Base-by-base conservation (phyloP, 306 rosid genomes). In the Acacia confusa region DNA sequence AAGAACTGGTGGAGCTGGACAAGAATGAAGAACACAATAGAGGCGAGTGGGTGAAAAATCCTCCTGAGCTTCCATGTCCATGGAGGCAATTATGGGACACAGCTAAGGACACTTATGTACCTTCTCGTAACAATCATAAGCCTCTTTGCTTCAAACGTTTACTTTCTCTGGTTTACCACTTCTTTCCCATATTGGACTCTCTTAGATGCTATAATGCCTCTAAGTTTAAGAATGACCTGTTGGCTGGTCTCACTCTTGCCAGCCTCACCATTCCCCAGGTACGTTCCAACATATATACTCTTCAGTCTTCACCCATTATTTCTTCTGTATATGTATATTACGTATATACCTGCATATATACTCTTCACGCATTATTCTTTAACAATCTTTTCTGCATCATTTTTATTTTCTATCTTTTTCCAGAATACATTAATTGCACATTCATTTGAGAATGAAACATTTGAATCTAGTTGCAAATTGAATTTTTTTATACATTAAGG, bases 201-300 rank as follows among this genome's bases (percentile, higher is more conserved):
- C 79, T 88, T 25, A 84, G 82, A 50, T 80, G 63, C 36, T 94
- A 94, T 81, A 84, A 45, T 12, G 44, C 36, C 0, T 44, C 61
- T 2, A 90, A 82, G 71, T 83, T 92, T 70, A 90, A 77, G 76
- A 79, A 80, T 16, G 97, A 92, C 70, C 24, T 92, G 61, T 53
- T 94, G 78, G 92, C 97, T 0, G 97, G 98, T 32, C 79, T 94
- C 30, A 92, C 94, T 43, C 83, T 90, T 28, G 95, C 97, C 2
- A 89, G 90, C 83, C 92, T 94, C 67, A 83, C 92, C 80, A 89
- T 94, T 85, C 98, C 98, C 11, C 95, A 91, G 92, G 98, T 91
- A 81, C 65, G 2, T 0, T 7, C 58, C 9, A 13, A 2, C 36
- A 32, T 32, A 32, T 32, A 32, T 32, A 32, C 36, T 32, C 6